Conservation (phyloP, 208 protist species). For the Acanthamoeba healyi region DNA sequence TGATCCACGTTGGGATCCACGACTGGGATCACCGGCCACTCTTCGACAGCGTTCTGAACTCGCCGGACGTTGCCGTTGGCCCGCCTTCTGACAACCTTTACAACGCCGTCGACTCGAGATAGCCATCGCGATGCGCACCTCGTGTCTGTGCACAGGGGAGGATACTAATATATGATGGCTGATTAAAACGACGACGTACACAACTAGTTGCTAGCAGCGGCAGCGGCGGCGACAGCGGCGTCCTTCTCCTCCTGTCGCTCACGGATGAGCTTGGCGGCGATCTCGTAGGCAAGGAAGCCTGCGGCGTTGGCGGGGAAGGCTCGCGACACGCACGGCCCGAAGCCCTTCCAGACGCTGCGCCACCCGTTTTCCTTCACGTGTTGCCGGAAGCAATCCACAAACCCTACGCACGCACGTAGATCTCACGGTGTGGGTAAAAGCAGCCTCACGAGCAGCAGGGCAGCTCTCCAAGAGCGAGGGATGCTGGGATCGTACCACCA, state of each 20-base stretch:
- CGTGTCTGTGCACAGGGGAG: neutral
- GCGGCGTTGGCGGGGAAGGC: conserved; percentile 72
- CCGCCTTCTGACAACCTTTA: neutral
- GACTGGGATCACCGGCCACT: conserved; percentile 34
- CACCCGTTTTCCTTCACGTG: conserved; percentile 37
- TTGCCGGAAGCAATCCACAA: conserved; percentile 47
- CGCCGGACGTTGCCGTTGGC: neutral
- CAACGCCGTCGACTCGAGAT: neutral
- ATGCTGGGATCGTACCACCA: neutral
- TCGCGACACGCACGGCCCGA: conserved; percentile 57
- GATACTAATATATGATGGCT: too few species aligned
- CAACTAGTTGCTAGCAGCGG: neutral
- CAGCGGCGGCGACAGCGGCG: neutral
- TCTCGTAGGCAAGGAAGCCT: conserved; percentile 69
- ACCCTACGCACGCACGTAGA: neutral
- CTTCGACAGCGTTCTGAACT: neutral
- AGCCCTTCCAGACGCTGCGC: conserved; percentile 53
- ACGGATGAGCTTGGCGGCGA: conserved; percentile 48
- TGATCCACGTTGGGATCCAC: neutral
- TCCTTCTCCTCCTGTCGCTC: conserved; percentile 34
- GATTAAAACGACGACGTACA: too few species aligned
- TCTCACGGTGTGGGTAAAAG: neutral
- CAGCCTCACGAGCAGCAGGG: neutral
- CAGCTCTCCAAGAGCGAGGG: neutral
- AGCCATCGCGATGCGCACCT: too few species aligned